Evolutionary conservation across 2,329 filamentous ascomycete species (phyloP).

Genomic region (Nemania sp.): DNA sequence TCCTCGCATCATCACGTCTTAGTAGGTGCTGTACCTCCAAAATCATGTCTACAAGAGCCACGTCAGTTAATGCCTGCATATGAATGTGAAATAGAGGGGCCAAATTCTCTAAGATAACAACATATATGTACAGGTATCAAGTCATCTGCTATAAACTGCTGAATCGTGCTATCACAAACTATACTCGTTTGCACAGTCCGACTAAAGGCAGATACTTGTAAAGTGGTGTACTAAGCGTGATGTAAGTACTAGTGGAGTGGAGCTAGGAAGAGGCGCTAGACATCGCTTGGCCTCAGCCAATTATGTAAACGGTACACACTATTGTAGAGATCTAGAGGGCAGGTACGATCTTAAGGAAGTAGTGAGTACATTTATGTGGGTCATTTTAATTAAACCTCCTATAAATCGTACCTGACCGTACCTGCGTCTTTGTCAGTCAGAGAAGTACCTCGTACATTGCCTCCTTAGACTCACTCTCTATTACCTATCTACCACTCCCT

Average conservation of each 20-base stretch:
- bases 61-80: not conserved
- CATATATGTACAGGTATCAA: not conserved
- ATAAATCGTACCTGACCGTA: not conserved
- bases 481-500: constrained; percentile 8
- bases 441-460: no score
- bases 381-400: constrained; percentile 22
- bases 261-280: not conserved
- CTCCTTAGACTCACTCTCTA: no score
- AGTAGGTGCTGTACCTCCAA: not conserved
- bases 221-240: no score
- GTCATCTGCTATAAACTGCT: no score
- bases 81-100: not conserved
- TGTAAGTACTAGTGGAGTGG: no score
- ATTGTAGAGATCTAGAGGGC: no score
- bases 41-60: not conserved
- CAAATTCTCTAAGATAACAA: no score
- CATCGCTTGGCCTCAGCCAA: not conserved
- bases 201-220: no score
- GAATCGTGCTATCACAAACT: no score
- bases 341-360: not conserved
- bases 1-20: constrained; percentile 12
- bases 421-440: not conserved
- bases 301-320: constrained; percentile 1
- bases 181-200: no score
- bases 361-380: not conserved